These are phyloP conservation scores for Tubosaeta sp. DNA, from an alignment of 768 basidiomycete species.

Conservation along the genomic window DNA sequence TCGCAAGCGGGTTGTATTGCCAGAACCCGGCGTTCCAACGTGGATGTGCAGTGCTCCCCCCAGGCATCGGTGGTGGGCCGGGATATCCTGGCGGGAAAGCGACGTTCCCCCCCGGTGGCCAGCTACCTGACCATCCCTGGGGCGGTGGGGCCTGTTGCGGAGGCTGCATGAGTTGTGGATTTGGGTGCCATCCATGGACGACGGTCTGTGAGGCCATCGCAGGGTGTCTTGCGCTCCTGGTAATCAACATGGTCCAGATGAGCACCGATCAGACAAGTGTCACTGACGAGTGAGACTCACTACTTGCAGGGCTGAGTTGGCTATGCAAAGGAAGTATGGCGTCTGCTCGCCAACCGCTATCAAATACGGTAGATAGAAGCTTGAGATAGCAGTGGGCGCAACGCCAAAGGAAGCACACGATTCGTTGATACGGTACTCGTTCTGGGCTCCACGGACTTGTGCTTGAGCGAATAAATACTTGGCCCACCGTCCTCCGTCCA, in stretches of 20 bases:
- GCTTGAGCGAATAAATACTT: conserved; percentile 10
- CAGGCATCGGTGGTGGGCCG: conserved; percentile 53
- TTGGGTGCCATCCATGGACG: conserved; percentile 30
- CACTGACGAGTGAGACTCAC: background rate
- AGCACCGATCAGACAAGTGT: conserved; percentile 3
- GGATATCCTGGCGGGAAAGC: conserved; percentile 34
- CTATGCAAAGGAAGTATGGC: background rate
- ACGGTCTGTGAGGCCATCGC: conserved; percentile 24
- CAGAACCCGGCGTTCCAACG: conserved; percentile 52
- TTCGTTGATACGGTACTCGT: background rate
- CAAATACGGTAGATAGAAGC: background rate
- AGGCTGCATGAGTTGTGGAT: conserved; percentile 32
- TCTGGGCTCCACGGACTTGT: background rate
- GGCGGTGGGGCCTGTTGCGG: conserved; percentile 17
- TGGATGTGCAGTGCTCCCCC: conserved; percentile 40
- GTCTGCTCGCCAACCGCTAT: background rate
- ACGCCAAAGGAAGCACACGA: background rate
- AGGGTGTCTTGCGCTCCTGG: background rate
- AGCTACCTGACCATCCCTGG: conserved; percentile 35
- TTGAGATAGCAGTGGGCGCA: background rate
- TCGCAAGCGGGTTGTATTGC: conserved; percentile 44
- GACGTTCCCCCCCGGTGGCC: conserved; percentile 31
- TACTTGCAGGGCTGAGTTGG: background rate
- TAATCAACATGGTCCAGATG: background rate
- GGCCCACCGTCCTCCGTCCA: conserved; percentile 1